These are phyloP conservation scores for Williopsis jadinii DNA, from an alignment of 1,139 yeast genomes.

Conservation along the genomic window DNA sequence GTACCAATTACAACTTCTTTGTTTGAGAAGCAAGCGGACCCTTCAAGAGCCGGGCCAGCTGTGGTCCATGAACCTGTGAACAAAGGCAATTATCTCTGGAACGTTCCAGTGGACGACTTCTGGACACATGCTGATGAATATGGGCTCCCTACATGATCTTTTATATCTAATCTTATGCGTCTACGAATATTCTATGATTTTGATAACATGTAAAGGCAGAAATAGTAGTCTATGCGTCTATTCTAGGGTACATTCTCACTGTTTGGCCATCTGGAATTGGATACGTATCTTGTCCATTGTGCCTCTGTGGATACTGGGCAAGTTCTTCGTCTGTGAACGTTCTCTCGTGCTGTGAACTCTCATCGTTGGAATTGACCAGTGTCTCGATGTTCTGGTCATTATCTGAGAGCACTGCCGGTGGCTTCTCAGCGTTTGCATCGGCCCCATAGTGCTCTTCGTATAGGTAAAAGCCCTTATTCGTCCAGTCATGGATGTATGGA, in stretches of 20 bases:
- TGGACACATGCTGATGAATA: conserved; percentile 38
- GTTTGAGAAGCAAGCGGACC: conserved; percentile 10
- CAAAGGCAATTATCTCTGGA: conserved; percentile 18
- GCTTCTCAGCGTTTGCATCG: conserved; percentile 1
- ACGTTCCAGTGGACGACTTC: conserved; percentile 33
- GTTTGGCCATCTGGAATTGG: conserved; percentile 20
- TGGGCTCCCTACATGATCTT: conserved; percentile 32
- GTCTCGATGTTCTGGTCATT: conserved; percentile 1
- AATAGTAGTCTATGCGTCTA: not conserved
- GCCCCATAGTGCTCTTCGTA: conserved; percentile 15
- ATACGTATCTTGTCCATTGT: conserved; percentile 9
- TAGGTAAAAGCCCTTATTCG: conserved; percentile 16
- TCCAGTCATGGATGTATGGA: conserved; percentile 20
- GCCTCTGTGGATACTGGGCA: conserved; percentile 15
- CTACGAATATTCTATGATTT: not conserved
- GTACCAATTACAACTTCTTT: conserved; percentile 18
- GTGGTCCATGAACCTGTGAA: not conserved
- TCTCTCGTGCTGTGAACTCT: conserved; percentile 3
- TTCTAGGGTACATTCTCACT: conserved; percentile 8
- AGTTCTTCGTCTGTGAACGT: conserved; percentile 20
- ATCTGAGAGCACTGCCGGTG: too few species aligned
- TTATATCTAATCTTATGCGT: not conserved
- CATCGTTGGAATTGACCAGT: not conserved
- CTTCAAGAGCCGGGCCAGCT: conserved; percentile 14
- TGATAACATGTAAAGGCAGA: too few species aligned